Evolutionary conservation across 352 stramenopile species (phyloP).

Genomic region (Halophytophthora polymorphica): DNA sequence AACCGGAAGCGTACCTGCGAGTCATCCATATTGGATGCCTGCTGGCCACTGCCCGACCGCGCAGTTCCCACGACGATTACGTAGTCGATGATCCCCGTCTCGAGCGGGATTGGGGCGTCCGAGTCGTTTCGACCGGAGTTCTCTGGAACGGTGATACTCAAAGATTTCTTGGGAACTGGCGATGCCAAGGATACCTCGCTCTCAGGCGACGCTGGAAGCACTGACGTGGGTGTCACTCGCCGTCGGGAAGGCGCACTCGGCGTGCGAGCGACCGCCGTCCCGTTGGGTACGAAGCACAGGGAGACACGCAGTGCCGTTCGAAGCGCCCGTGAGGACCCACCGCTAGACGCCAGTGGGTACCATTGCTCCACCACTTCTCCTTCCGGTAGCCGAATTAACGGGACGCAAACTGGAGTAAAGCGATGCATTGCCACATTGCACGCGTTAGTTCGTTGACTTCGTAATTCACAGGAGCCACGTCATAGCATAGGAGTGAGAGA

Average conservation of each 20-base stretch:
- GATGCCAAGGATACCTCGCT: constrained; percentile 38
- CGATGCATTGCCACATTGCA: background rate
- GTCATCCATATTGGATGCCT: constrained; percentile 25
- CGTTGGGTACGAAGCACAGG: constrained; percentile 58
- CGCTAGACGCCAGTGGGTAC: constrained; percentile 63
- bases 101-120: constrained; percentile 32
- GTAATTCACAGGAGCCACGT: background rate
- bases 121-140: constrained; percentile 1
- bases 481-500: background rate
- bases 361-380: constrained; percentile 84
- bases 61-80: constrained; percentile 58
- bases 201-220: constrained; percentile 9
- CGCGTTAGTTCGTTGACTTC: background rate
- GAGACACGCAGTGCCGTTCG: constrained; percentile 69
- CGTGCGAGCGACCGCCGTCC: constrained; percentile 4
- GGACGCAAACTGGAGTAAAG: constrained; percentile 40
- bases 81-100: constrained; percentile 74
- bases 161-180: constrained; percentile 24
- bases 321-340: constrained; percentile 42
- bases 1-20: constrained; percentile 65
- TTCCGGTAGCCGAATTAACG: constrained; percentile 59
- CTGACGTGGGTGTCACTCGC: constrained; percentile 17
- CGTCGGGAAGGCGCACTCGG: constrained; percentile 18
- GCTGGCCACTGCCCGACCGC: background rate
- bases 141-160: constrained; percentile 6